Evolutionary conservation across 108 stramenopile species (phyloP).

Genomic region (Poteriospumella lacustris): DNA sequence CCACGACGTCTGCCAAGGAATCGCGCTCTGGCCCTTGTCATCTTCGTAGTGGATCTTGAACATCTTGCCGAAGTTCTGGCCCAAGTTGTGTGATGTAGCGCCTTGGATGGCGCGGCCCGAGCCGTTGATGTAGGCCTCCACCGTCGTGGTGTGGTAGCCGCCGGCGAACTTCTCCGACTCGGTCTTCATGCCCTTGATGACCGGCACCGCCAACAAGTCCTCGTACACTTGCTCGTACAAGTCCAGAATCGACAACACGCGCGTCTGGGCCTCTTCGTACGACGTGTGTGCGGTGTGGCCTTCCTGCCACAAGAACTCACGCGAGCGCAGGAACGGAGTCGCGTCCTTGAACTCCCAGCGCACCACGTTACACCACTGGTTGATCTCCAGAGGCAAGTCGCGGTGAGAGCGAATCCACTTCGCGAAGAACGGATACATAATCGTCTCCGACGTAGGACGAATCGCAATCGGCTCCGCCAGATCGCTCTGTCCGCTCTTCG

Average conservation of each 20-base stretch:
- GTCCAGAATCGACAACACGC: conserved; percentile 91
- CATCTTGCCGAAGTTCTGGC: conserved; percentile 99
- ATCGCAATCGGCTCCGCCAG: conserved; percentile 92
- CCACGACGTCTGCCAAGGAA: conserved; percentile 97
- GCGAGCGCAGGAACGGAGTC: conserved; percentile 88
- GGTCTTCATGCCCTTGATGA: conserved; percentile 94
- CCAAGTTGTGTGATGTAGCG: conserved; percentile 93
- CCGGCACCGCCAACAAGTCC: conserved; percentile 95
- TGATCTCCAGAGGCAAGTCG: conserved; percentile 93
- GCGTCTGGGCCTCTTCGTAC: conserved; percentile 86
- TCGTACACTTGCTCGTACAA: conserved; percentile 92
- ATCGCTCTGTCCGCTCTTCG: conserved; percentile 75
- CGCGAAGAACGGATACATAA: conserved; percentile 97
- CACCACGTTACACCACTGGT: conserved; percentile 98
- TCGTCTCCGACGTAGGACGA: conserved; percentile 94
- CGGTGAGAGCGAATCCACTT: conserved; percentile 82
- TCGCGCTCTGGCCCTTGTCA: conserved; percentile 65
- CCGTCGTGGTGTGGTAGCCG: conserved; percentile 89
- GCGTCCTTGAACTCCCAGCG: conserved; percentile 99
- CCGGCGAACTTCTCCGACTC: conserved; percentile 98
- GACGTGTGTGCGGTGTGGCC: conserved; percentile 97
- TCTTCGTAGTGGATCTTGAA: conserved; percentile 91
- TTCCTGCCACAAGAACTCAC: conserved; percentile 99
- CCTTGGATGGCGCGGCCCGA: conserved; percentile 98
- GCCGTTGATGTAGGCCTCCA: conserved; percentile 95